These are phyloP conservation scores for Aspergillus vadensis DNA, from an alignment of 2,329 filamentous ascomycete genomes.

Conservation along the genomic window DNA sequence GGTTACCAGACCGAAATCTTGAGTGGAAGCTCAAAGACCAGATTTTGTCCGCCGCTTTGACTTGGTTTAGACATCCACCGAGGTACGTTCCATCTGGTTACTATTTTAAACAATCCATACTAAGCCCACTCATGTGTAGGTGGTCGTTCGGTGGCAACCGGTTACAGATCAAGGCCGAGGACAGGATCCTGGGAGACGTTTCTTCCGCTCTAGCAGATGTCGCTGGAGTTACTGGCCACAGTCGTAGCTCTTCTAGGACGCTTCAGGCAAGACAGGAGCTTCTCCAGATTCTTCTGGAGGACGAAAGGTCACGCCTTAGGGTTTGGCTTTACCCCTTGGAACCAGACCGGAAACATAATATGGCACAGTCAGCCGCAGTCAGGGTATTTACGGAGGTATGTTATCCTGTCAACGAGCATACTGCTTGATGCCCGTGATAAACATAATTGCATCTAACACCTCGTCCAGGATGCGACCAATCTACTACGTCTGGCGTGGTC, in stretches of 20 bases:
- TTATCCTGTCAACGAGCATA: background rate
- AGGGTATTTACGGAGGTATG: slow-evolving; percentile 45
- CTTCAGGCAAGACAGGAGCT: slow-evolving; percentile 80
- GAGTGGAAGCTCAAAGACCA: slow-evolving; percentile 87
- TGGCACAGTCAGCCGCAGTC: slow-evolving; percentile 47
- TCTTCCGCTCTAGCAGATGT: slow-evolving; percentile 66
- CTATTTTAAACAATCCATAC: background rate
- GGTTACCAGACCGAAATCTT: slow-evolving; percentile 62
- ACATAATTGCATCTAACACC: slow-evolving; percentile 15
- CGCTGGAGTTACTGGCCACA: slow-evolving; percentile 57
- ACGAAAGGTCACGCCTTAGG: slow-evolving; percentile 76
- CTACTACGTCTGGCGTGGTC: slow-evolving; percentile 82
- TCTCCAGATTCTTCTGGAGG: slow-evolving; percentile 76
- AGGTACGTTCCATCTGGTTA: slow-evolving; percentile 46
- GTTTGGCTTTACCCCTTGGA: slow-evolving; percentile 89
- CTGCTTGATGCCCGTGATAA: background rate
- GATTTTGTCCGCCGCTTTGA: slow-evolving; percentile 79
- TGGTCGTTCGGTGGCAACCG: slow-evolving; percentile 97
- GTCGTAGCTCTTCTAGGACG: slow-evolving; percentile 60
- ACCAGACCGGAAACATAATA: slow-evolving; percentile 59
- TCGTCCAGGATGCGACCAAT: slow-evolving; percentile 56
- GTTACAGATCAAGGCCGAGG: slow-evolving; percentile 90
- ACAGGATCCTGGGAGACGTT: slow-evolving; percentile 77
- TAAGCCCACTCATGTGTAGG: slow-evolving; percentile 35
- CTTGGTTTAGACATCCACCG: slow-evolving; percentile 83